phyloP scores from a whole-genome alignment of 192 early-diverging fungal genomes.

The Phlyctochytrium bullatum region DNA sequence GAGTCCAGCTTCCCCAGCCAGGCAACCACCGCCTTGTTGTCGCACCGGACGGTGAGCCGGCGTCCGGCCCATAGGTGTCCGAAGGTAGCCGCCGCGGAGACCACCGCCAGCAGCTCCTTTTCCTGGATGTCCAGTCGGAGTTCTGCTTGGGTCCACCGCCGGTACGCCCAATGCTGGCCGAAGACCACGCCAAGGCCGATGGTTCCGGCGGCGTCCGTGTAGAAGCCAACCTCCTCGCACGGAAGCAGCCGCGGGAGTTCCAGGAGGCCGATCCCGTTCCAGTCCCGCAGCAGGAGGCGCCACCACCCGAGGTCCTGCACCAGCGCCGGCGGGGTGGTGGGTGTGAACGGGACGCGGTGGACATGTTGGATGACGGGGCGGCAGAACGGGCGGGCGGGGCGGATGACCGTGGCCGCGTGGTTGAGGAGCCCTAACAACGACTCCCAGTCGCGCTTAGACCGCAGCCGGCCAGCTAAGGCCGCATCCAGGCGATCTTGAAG shows the following conservation, averaged over 20 bases:
- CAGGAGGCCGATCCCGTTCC: slow-evolving; percentile 8
- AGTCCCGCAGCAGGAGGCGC: not conserved
- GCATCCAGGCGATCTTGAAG: too few relatives aligned
- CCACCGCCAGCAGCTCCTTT: slow-evolving; percentile 6
- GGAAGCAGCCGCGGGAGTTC: not conserved
- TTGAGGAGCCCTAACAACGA: too few relatives aligned
- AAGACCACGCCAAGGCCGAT: not conserved
- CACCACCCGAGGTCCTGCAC: slow-evolving; percentile 15
- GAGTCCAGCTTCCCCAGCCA: too few relatives aligned
- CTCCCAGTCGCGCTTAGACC: too few relatives aligned
- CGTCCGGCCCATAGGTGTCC: not conserved
- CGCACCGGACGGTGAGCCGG: not conserved
- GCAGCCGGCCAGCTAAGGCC: too few relatives aligned
- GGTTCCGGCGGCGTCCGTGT: not conserved
- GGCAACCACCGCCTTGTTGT: not conserved
- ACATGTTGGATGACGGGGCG: too few relatives aligned
- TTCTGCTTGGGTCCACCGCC: too few relatives aligned
- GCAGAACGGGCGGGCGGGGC: too few relatives aligned
- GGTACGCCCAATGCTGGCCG: not conserved
- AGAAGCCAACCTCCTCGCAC: slow-evolving; percentile 4
- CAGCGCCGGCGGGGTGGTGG: too few relatives aligned
- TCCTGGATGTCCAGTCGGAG: not conserved
- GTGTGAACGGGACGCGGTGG: too few relatives aligned
- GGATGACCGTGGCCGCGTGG: too few relatives aligned
- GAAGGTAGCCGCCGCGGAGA: slow-evolving; percentile 9